Conservation (phyloP, 257 asterid species). For the Dorcoceras hygrometricum region DNA sequence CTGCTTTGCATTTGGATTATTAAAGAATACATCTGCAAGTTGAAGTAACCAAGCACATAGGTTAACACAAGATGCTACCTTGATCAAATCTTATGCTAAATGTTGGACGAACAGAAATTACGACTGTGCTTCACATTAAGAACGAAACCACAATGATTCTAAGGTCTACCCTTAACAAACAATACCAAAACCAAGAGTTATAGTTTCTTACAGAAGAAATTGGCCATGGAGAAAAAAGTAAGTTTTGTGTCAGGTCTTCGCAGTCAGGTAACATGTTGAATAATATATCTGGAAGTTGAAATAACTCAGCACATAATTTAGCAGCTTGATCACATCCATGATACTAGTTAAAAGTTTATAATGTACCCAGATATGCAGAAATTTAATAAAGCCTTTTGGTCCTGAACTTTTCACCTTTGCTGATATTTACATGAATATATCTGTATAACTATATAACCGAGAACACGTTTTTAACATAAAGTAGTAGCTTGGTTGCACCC, state of each 20-base stretch:
- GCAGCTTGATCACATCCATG: neutral
- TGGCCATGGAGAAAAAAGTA: neutral
- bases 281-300: neutral
- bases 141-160: neutral
- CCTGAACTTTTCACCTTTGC: neutral
- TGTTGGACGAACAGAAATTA: no score
- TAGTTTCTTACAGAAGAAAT: neutral
- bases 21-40: neutral
- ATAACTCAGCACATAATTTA: neutral
- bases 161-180: neutral
- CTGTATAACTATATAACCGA: neutral
- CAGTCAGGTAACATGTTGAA: neutral
- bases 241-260: neutral
- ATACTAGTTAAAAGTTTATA: neutral
- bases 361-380: neutral
- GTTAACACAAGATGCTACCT: neutral
- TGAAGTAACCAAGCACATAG: neutral
- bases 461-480: neutral
- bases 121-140: neutral
- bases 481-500: neutral
- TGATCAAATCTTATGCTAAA: no score
- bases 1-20: no score
- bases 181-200: neutral
- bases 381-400: no score
- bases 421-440: conserved; percentile 1